Evolutionary conservation across 1,284 basidiomycete species (phyloP), one percentile per base, ranked within the genome.

Genomic region (Ustilago hordei): DNA sequence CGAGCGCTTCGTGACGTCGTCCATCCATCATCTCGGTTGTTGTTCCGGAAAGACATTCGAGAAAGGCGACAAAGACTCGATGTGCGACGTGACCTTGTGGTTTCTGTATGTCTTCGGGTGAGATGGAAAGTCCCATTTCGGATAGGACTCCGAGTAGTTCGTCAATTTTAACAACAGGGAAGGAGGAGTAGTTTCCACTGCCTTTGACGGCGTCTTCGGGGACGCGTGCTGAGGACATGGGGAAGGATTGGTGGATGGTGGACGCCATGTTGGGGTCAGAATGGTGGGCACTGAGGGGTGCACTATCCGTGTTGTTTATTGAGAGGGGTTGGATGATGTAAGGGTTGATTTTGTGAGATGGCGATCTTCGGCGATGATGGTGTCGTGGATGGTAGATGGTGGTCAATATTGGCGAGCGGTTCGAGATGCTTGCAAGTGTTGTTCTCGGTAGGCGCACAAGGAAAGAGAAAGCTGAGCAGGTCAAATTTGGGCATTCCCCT

Each of bases 181-280:
- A 84, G 53, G 81, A 84, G 11, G 79, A 80, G 63, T 81, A 83
- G 69, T 80, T 79, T 54, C 76, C 77, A 54, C 47, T 76, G 13
- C 69, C 69, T 35, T 71, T 71, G 59, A 63, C 69, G 12, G 74
- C 74, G 48, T 76, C 74, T 7, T 64, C 56, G 3, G 74, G 74
- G 19, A 76, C 62, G 28, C 65, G 64, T 38, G 74, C 74, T 55
- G 74, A 76, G 6, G 74, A 76, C 61, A 63, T 67, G 6, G 74
- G 69, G 43, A 65, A 71, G 9, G 65, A 12, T 19, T 65, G 74
- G 43, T 69, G 71, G 73, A 60, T 43, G 48, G 65, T 38, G 35
- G 74, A 76, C 54, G 74, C 54, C 74, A 76, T 76, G 55, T 23
- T 60, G 64, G 2, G 34, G n/a, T 3, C 38, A 23, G 15, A 38